Base-by-base conservation (phyloP, 371 early-diverging fungal genomes). In the Zancudomyces culisetae region DNA sequence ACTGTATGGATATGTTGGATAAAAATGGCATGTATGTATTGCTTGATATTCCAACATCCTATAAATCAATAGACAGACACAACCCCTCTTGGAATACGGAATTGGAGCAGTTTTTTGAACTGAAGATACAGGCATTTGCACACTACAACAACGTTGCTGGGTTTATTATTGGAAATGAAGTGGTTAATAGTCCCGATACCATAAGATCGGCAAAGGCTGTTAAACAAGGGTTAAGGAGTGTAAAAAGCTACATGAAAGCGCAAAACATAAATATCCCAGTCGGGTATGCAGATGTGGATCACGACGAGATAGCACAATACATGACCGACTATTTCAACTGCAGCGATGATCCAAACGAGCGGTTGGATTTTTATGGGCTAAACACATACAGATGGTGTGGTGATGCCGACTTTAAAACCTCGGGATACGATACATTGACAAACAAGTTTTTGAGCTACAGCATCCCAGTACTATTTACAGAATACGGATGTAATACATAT, bases 121-220 rank as follows among this genome's bases (percentile, higher is more conserved):
- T 60, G 6, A 77, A 80, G 22, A 69, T 80, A n/a, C 78, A 76
- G 48, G 73, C 77, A 1, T 84, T 84, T 56, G 56, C 70, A 49
- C 61, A 71, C 39, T 84, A 80, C 51, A 56, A 65, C 50, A 83
- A 85, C 54, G 58, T 72, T 2, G 56, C 83, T 30, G 85, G 68
- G 1, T 87, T 83, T 62, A 64, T 85, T 60, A 80, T 77, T 21
- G 85, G 87, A 1, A 86, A 86, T 60, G 87, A 85, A 61, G 85
- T 80, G 19, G 71, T 80, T 35, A 81, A 79, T 49, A 73, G 74
- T 48, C 65, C 64, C 45, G 71, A 73, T 30, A 80, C 76, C 40
- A 81, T 82, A 1, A 59, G 60, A 3, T 79, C 85, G 0, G 73
- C 81, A 26, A 76, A 77, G 1, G 78, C 67, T 56, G 82, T 84